Evolutionary conservation across 345 rosid species (phyloP).

Genomic region (Litchi chinensis): DNA sequence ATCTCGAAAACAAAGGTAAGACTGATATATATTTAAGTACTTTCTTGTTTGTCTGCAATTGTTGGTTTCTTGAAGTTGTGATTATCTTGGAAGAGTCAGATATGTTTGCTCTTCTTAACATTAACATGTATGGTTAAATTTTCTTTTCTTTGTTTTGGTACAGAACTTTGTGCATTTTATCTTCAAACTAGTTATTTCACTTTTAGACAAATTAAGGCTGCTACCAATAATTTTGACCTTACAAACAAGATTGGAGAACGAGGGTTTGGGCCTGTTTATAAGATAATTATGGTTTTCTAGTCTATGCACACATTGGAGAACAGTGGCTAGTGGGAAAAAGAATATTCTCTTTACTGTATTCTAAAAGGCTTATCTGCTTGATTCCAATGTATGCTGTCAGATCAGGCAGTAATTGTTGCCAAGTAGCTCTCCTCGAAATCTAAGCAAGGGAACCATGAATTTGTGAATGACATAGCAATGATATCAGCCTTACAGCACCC

Average conservation of each 20-base stretch:
- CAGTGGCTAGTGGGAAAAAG: neutral
- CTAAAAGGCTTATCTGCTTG: conserved; percentile 11
- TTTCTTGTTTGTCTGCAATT: neutral
- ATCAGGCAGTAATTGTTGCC: conserved; percentile 59
- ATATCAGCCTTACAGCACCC: conserved; percentile 73
- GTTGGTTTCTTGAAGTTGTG: neutral
- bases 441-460: conserved; percentile 73
- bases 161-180: conserved; percentile 66
- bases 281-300: conserved; percentile 39
- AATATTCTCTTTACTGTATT: neutral
- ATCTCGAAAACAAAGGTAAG: conserved; percentile 58
- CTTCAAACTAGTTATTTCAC: conserved; percentile 82
- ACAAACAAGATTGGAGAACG: conserved; percentile 89
- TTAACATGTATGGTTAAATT: conserved; percentile 2
- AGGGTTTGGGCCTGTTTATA: conserved; percentile 94
- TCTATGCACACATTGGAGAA: neutral
- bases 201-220: conserved; percentile 68
- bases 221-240: conserved; percentile 72
- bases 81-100: neutral
- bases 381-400: conserved; percentile 54
- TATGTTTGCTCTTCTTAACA: neutral
- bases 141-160: conserved; percentile 11
- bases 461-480: conserved; percentile 70
- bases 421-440: conserved; percentile 74
- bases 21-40: neutral